A percentile compares a stretch with the other conserved stretches of the same genome.
Evolutionary conservation across 495 filamentous ascomycete genomes (phyloP).

Genomic region (Xylaria grammica): DNA sequence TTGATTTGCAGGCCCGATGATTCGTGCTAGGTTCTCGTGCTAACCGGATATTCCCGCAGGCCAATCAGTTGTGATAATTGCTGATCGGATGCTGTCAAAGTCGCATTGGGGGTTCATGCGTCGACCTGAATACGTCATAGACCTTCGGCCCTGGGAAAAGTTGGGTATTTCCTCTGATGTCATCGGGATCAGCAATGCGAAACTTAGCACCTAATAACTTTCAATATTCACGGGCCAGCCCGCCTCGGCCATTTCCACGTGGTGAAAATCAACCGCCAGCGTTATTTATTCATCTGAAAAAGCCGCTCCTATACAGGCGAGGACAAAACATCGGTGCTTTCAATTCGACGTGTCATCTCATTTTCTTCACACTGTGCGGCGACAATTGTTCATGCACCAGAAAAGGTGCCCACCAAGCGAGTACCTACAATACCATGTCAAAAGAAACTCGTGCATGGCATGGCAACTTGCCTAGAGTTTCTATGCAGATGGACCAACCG

Average conservation of each 20-base stretch:
- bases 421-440: no score
- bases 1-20: no score
- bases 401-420: not conserved
- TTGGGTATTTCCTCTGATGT: conserved; percentile 7
- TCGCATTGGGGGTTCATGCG: no score
- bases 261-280: not conserved
- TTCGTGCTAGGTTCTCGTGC: no score
- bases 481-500: not conserved
- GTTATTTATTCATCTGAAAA: not conserved
- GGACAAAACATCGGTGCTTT: not conserved
- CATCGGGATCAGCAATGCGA: not conserved
- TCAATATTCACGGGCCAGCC: not conserved
- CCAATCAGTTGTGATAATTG: no score
- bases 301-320: no score
- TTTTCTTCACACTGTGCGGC: no score
- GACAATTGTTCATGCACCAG: not conserved
- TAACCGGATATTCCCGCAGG: no score
- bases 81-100: no score
- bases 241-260: not conserved
- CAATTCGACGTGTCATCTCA: not conserved
- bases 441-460: not conserved
- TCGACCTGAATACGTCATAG: not conserved
- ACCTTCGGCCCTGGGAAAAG: not conserved
- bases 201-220: not conserved
- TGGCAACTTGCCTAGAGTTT: not conserved